A percentile compares a stretch with the other conserved stretches of the same genome.
phyloP scores from a whole-genome alignment of 2,329 filamentous ascomycete species.

The Calycina herbarum region DNA sequence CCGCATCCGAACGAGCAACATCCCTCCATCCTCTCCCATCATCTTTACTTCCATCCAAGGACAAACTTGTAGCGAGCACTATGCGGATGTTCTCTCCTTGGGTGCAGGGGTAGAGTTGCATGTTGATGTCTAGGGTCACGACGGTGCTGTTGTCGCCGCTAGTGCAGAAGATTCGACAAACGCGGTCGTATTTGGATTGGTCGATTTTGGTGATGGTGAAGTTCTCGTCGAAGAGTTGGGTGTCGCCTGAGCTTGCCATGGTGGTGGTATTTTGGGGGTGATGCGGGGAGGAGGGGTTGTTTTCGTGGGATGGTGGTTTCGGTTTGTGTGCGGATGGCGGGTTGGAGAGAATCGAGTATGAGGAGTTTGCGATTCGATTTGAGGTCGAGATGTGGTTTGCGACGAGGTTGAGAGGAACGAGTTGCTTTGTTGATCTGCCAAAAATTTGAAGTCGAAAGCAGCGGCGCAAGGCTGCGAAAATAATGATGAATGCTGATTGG shows the following conservation, averaged over 20 bases:
- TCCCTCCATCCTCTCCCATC: slow-evolving; percentile 82
- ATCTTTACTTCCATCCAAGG: slow-evolving; percentile 81
- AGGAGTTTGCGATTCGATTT: no score
- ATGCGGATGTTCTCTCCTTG: slow-evolving; percentile 77
- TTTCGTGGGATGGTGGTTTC: neutral
- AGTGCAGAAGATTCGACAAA: slow-evolving; percentile 78
- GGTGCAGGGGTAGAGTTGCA: slow-evolving; percentile 79
- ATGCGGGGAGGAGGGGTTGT: neutral
- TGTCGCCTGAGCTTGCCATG: slow-evolving; percentile 69
- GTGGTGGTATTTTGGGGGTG: neutral
- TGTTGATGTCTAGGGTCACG: slow-evolving; percentile 90
- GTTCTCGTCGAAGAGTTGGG: slow-evolving; percentile 89
- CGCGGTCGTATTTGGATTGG: slow-evolving; percentile 90
- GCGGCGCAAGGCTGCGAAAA: slow-evolving; percentile 15
- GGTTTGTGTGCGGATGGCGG: neutral
- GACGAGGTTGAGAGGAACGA: slow-evolving; percentile 4
- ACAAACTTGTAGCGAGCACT: slow-evolving; percentile 80
- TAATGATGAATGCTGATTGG: slow-evolving; percentile 2
- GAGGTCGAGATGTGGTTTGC: slow-evolving; percentile 1
- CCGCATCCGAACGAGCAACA: slow-evolving; percentile 53
- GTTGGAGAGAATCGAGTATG: neutral
- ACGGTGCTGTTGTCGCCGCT: slow-evolving; percentile 73
- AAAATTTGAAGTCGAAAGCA: slow-evolving; percentile 19
- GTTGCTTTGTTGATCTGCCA: neutral
- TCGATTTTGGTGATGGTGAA: slow-evolving; percentile 82